These are phyloP conservation scores for Ganoderma resinaceum DNA, from an alignment of 1,284 basidiomycete species.

Conservation along the genomic window DNA sequence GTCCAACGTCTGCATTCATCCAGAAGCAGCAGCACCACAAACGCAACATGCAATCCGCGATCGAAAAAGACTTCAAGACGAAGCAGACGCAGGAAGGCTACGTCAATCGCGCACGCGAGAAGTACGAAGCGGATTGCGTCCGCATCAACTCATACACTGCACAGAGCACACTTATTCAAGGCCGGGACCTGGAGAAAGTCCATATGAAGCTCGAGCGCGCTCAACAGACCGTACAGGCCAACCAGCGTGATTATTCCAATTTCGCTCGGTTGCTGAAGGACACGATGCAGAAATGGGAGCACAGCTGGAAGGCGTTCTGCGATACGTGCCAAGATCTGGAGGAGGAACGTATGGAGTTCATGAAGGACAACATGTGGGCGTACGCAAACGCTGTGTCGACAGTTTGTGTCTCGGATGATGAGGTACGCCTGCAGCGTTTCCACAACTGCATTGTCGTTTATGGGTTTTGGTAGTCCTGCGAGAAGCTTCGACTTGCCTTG, in stretches of 20 bases:
- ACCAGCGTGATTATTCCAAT: conserved; percentile 92
- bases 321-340: conserved; percentile 97
- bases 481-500: conserved; percentile 81
- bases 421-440: conserved; percentile 62
- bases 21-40: conserved; percentile 78
- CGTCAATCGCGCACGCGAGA: conserved; percentile 89
- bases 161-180: conserved; percentile 92
- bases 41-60: conserved; percentile 71
- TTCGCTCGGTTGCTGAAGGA: conserved; percentile 86
- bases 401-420: conserved; percentile 96
- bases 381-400: conserved; percentile 96
- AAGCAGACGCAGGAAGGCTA: conserved; percentile 87
- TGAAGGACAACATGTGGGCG: conserved; percentile 95
- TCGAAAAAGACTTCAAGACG: conserved; percentile 90
- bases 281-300: conserved; percentile 89
- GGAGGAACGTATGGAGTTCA: conserved; percentile 92
- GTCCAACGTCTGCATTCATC: conserved; percentile 68
- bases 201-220: conserved; percentile 88
- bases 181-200: conserved; percentile 93
- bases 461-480: conserved; percentile 74
- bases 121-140: conserved; percentile 94
- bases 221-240: conserved; percentile 87
- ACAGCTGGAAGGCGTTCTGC: conserved; percentile 93
- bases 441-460: not conserved
- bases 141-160: conserved; percentile 97